These are phyloP conservation scores for Aristolochia fimbriata DNA, from an alignment of 164 flowering plant genomes.

Conservation along the genomic window DNA sequence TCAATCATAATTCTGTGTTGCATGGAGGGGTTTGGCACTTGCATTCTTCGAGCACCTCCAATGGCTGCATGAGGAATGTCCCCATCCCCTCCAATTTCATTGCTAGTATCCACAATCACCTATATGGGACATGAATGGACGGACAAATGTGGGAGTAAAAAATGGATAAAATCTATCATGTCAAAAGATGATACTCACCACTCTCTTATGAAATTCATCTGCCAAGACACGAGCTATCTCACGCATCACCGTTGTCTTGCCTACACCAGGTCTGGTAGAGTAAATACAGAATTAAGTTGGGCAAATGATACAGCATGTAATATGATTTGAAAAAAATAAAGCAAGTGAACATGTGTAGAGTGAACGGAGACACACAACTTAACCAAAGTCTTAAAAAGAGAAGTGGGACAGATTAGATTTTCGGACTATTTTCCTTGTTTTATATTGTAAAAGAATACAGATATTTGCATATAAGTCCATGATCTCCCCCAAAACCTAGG, in stretches of 20 bases:
- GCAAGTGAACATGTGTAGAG: too few species aligned
- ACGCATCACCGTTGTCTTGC: slow-evolving; percentile 71
- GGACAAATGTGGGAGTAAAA: slow-evolving; percentile 1
- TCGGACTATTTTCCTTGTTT: too few species aligned
- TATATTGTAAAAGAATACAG: too few species aligned
- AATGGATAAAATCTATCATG: neutral
- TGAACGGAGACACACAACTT: too few species aligned
- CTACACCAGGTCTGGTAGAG: slow-evolving; percentile 56
- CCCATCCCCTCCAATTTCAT: slow-evolving; percentile 78
- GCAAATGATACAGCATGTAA: too few species aligned
- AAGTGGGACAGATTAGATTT: too few species aligned
- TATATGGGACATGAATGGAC: slow-evolving; percentile 14
- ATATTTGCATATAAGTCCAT: too few species aligned
- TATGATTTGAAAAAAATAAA: too few species aligned
- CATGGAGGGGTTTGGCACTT: slow-evolving; percentile 60
- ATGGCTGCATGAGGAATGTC: slow-evolving; percentile 68
- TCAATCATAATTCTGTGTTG: slow-evolving; percentile 71
- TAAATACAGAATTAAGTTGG: neutral
- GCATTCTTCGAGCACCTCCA: slow-evolving; percentile 67
- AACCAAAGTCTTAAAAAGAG: too few species aligned
- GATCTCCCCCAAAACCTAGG: too few species aligned
- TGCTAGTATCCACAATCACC: slow-evolving; percentile 74
- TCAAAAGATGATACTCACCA: slow-evolving; percentile 18
- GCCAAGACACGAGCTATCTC: slow-evolving; percentile 63
- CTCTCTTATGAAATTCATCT: slow-evolving; percentile 59